Evolutionary conservation across 1,284 basidiomycete species (phyloP), one percentile per base, ranked within the genome.

Genomic region (Cystobasidium slooffiae): DNA sequence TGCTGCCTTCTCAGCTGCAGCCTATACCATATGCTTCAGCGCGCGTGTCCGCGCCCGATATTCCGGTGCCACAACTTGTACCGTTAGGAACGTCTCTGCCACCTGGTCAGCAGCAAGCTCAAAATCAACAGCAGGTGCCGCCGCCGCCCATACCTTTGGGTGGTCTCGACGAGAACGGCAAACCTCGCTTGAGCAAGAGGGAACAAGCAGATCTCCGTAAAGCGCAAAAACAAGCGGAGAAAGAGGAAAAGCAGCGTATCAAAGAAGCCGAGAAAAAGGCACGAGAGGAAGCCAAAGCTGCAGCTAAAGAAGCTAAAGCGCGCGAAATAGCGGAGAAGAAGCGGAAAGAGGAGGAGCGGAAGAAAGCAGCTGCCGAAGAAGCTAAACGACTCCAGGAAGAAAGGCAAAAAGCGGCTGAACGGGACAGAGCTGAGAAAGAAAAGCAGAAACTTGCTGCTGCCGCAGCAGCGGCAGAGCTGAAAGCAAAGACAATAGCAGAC

Each of bases 291-390:
- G 66, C 66, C n/a, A 74, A 74, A 59, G 22, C 31, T 18, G 59
- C 58, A n/a, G 56, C 51, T 18, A 74, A 74, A 47, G 72, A 64
- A 22, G 62, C 49, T 5, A 73, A 73, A 61, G 68, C 46, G 20
- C n/a, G 31, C 24, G 68, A 73, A 66, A 24, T 22, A 18, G 63
- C 61, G 8, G 70, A 73, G 62, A 65, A 59, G 62, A 61, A 73
- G 22, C 37, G 55, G 0, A 61, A 64, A 53, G 70, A 65, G 20
- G 58, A 65, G 24, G 70, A 73, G 44, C 37, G 77, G 65, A 74
- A 76, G 67, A 66, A 73, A 51, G 73, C 74, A 49, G 59, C 72
- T 58, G 53, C 59, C 18, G 56, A 76, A 53, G 70, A 77, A 67
- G 68, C 37, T 10, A 68, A 72, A n/a, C 43, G 58, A 6, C 22